phyloP scores from a whole-genome alignment of 2,329 filamentous ascomycete genomes.

The Fusarium sacchari region DNA sequence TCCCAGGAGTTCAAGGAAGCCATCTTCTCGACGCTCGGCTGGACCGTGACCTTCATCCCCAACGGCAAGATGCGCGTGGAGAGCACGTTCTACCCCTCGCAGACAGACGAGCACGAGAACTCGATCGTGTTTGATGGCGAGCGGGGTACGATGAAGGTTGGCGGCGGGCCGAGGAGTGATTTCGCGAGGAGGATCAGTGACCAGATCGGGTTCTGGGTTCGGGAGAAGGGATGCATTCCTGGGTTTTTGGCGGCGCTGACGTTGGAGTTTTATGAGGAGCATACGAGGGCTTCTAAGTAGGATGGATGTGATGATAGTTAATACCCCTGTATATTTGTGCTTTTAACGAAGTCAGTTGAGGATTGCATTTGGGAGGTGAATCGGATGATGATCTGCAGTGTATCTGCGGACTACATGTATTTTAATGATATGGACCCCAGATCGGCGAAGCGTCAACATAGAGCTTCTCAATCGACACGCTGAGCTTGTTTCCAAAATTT shows the following conservation, averaged over 20 bases:
- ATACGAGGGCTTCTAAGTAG: conserved; percentile 44
- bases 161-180: conserved; percentile 84
- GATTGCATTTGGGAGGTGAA: not conserved
- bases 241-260: conserved; percentile 92
- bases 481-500: not conserved
- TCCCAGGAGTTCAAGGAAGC: conserved; percentile 95
- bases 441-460: too few species aligned
- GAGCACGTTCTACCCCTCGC: conserved; percentile 80
- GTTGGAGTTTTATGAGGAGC: conserved; percentile 89
- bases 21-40: conserved; percentile 90
- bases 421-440: not conserved
- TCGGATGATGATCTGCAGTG: not conserved
- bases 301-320: conserved; percentile 37
- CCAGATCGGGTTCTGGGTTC: conserved; percentile 94
- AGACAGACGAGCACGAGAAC: conserved; percentile 75
- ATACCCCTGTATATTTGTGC: conserved; percentile 40
- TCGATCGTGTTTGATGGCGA: conserved; percentile 90
- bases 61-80: conserved; percentile 96
- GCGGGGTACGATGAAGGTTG: conserved; percentile 97
- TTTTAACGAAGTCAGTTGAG: conserved; percentile 5
- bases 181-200: conserved; percentile 88
- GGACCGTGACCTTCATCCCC: conserved; percentile 96
- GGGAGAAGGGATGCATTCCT: conserved; percentile 91
- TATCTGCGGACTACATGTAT: not conserved
- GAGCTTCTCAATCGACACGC: not conserved